phyloP scores from a whole-genome alignment of 2,329 filamentous ascomycete species.

The Mollisiaceae sp. region DNA sequence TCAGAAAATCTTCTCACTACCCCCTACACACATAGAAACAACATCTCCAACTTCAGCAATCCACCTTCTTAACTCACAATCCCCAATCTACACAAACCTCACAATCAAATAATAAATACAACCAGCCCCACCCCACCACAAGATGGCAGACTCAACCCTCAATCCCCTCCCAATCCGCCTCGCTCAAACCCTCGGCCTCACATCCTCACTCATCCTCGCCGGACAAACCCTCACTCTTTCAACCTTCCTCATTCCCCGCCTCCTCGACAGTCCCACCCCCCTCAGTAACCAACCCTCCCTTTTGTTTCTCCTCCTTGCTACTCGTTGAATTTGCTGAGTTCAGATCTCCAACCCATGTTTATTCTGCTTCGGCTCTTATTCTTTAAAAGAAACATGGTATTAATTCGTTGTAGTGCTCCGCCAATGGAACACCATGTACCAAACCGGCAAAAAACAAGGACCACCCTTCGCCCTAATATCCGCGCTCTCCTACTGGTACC shows the following conservation, averaged over 20 bases:
- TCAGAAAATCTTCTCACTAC: not conserved
- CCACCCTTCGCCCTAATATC: slow-evolving; percentile 48
- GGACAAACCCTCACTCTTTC: slow-evolving; percentile 49
- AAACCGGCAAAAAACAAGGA: slow-evolving; percentile 37
- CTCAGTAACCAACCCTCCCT: no score
- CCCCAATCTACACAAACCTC: not conserved
- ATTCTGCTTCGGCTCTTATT: no score
- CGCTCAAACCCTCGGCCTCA: slow-evolving; percentile 56
- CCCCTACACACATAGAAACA: not conserved
- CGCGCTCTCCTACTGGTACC: slow-evolving; percentile 49
- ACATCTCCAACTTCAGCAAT: not conserved
- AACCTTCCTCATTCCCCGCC: slow-evolving; percentile 52
- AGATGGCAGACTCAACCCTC: slow-evolving; percentile 13
- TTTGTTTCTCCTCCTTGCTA: no score
- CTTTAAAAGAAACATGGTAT: no score
- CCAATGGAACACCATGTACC: slow-evolving; percentile 54
- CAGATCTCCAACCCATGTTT: no score
- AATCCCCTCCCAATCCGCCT: slow-evolving; percentile 46
- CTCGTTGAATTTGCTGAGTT: no score
- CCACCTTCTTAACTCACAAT: no score
- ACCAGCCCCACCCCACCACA: not conserved
- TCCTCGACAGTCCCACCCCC: slow-evolving; percentile 60
- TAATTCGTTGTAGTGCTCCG: no score
- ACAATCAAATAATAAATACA: not conserved
- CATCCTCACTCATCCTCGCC: slow-evolving; percentile 52